phyloP scores from a whole-genome alignment of 306 rosid species.

The Cucurbita argyrosperma region DNA sequence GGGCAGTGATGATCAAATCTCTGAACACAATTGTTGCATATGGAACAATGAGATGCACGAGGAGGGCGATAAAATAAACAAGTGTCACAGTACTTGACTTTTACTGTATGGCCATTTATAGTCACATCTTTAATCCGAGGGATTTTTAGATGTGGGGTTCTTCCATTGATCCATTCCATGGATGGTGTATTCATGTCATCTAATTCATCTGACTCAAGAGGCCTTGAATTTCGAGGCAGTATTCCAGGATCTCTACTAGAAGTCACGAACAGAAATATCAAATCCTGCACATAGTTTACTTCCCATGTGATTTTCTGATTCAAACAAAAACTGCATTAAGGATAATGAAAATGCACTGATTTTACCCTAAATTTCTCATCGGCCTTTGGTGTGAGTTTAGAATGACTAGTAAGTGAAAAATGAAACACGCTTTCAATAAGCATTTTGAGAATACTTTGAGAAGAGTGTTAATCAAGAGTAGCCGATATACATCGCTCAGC shows the following conservation, averaged over 20 bases:
- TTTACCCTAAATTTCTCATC: not conserved
- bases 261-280: conserved; percentile 60
- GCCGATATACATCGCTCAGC: not conserved
- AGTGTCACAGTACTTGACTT: conserved; percentile 92
- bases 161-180: conserved; percentile 88
- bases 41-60: conserved; percentile 93
- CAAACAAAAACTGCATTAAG: conserved; percentile 5
- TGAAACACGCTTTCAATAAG: not conserved
- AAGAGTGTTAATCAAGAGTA: not conserved
- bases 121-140: conserved; percentile 73
- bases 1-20: conserved; percentile 99
- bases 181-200: conserved; percentile 56
- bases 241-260: conserved; percentile 95
- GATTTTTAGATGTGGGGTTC: conserved; percentile 72
- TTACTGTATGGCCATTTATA: conserved; percentile 62
- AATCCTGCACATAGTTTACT: conserved; percentile 52
- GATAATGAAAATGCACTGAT: not conserved
- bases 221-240: conserved; percentile 65
- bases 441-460: not conserved
- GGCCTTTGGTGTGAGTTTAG: not conserved
- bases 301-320: conserved; percentile 17
- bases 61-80: conserved; percentile 94
- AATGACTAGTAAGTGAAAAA: not conserved
- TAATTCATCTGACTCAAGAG: conserved; percentile 65
- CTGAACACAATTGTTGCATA: conserved; percentile 95